A percentile compares a stretch with the other conserved stretches of the same genome.
phyloP scores from a whole-genome alignment of 371 early-diverging fungal species.

The Mortierella sp. region DNA sequence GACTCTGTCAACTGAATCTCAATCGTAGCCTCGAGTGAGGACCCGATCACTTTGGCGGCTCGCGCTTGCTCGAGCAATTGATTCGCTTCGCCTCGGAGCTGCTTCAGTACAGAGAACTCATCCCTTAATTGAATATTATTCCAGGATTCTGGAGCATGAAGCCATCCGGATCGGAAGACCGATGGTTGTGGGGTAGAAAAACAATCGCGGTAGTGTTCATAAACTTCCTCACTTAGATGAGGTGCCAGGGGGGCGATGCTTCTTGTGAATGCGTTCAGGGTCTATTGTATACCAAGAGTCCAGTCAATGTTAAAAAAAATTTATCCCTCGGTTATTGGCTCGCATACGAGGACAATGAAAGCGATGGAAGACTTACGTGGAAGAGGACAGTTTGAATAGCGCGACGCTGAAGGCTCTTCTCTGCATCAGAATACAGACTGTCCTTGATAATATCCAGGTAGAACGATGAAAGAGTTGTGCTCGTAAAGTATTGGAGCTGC shows the following conservation, averaged over 20 bases:
- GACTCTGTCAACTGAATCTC: conserved; percentile 48
- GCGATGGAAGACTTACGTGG: conserved; percentile 57
- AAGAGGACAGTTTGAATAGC: conserved; percentile 78
- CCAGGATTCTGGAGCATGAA: conserved; percentile 65
- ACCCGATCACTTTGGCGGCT: conserved; percentile 69
- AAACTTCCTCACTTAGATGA: conserved; percentile 85
- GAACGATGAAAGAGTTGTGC: conserved; percentile 76
- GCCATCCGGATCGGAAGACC: conserved; percentile 75
- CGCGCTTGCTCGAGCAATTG: conserved; percentile 75
- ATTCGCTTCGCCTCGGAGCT: conserved; percentile 71
- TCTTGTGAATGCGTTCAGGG: conserved; percentile 70
- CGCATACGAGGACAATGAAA: background rate
- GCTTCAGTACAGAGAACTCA: conserved; percentile 67
- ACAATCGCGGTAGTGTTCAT: conserved; percentile 66
- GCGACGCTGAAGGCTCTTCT: conserved; percentile 58
- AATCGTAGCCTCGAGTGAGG: conserved; percentile 66
- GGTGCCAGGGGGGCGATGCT: conserved; percentile 77
- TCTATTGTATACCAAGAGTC: conserved; percentile 26
- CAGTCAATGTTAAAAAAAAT: background rate
- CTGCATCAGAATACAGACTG: conserved; percentile 75
- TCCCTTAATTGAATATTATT: conserved; percentile 57
- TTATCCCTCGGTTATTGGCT: background rate
- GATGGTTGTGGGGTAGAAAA: conserved; percentile 60
- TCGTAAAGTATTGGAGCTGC: conserved; percentile 76
- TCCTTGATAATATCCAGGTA: conserved; percentile 91